These are phyloP conservation scores for Yamadazyma atlantica DNA, from an alignment of 1,139 yeast species.

Conservation along the genomic window DNA sequence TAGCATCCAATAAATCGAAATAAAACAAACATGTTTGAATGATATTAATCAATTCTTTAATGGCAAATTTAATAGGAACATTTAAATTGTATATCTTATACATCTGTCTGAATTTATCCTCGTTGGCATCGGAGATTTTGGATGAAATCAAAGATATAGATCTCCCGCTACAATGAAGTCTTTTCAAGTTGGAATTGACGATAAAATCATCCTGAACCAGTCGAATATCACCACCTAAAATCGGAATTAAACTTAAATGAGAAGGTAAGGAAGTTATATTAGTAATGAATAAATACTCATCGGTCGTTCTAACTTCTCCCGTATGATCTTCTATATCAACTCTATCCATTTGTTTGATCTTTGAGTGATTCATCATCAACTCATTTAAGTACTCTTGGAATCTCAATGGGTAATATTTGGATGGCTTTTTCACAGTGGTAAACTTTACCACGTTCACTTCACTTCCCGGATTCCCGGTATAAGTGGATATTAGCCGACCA, in stretches of 20 bases:
- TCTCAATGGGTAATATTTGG: slow-evolving; percentile 55
- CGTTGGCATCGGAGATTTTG: slow-evolving; percentile 72
- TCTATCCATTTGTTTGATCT: slow-evolving; percentile 35
- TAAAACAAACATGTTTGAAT: slow-evolving; percentile 77
- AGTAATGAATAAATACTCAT: slow-evolving; percentile 66
- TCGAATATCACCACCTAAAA: slow-evolving; percentile 61
- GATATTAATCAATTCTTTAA: slow-evolving; percentile 68
- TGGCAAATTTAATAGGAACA: slow-evolving; percentile 64
- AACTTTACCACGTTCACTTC: slow-evolving; percentile 61
- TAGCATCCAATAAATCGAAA: slow-evolving; percentile 69
- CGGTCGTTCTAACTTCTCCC: slow-evolving; percentile 7
- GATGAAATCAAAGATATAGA: slow-evolving; percentile 65
- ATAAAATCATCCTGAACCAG: slow-evolving; percentile 57
- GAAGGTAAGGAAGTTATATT: slow-evolving; percentile 81
- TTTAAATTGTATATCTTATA: slow-evolving; percentile 52
- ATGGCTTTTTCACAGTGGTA: slow-evolving; percentile 54
- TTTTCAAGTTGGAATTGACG: slow-evolving; percentile 73
- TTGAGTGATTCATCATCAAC: slow-evolving; percentile 58
- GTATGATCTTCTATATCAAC: slow-evolving; percentile 4
- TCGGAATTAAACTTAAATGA: slow-evolving; percentile 65
- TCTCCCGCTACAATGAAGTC: slow-evolving; percentile 83
- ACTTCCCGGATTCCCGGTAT: slow-evolving; percentile 76
- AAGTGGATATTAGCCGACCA: slow-evolving; percentile 72
- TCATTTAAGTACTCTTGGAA: slow-evolving; percentile 67
- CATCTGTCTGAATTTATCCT: slow-evolving; percentile 78